Base-by-base conservation (phyloP, 495 filamentous ascomycete genomes). In the Penicillium lividum region DNA sequence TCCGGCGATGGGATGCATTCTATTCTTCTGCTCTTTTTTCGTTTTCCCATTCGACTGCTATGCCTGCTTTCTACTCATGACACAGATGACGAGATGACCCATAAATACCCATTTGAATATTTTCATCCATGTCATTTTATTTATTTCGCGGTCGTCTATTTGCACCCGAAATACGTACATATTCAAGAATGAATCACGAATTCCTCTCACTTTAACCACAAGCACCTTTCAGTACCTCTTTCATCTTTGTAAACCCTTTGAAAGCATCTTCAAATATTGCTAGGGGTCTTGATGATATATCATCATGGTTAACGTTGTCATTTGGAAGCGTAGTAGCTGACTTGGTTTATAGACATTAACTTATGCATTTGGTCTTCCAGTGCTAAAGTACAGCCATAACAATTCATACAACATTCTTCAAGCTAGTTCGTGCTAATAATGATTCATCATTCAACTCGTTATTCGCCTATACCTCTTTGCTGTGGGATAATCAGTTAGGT, bases 181-280 rank as follows among this genome's bases (percentile, higher is more conserved):
- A 40, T 50, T 13, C n/a, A 47, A 29, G 13, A 54, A 31, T 47
- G 51, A 34, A 53, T 53, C 2, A 36, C 16, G n/a, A 53, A 50
- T 52, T 27, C 66, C 44, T 61, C 55, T 63, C 63, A 68, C 40
- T 56, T 62, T 30, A 58, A 6, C 9, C 31, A 45, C n/a, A 54
- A 15, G 57, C 57, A 5, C 68, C 69, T 18, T 73, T 66, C 18
- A 77, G 18, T 40, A 67, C 57, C 2, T 62, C 38, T 31, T 63
- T 60, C 5, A 75, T 65, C 53, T 68, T 63, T 1, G 40, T 57
- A 46, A 79, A 83, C 54, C 74, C 72, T 38, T 62, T 58, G 27
- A 76, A 76, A 6, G 42, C 72, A 16, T 69, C 62, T 4, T 22
- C 22, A 1, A 22, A 22, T 80, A 58, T 11, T 67, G 65, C 3